Base-by-base conservation (phyloP, 805 yeast species). In the Cyberlindnera veronae region DNA sequence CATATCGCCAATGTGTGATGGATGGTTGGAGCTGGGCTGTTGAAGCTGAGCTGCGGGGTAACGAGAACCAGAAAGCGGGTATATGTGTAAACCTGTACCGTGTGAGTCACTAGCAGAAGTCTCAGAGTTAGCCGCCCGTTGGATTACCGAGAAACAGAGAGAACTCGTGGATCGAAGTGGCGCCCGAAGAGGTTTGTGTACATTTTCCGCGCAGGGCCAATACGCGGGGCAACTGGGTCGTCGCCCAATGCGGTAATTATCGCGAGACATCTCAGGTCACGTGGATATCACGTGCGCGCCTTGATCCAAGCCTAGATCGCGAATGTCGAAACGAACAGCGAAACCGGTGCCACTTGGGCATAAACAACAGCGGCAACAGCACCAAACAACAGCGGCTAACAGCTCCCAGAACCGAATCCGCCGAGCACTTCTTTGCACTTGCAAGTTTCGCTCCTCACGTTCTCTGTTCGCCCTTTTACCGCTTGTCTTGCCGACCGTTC, bases 1-100 rank as follows among this genome's bases (percentile, higher is more conserved):
- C n/a, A n/a, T n/a, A n/a, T n/a, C n/a, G 40, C 35, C 46, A 42
- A 38, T 9, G 29, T 19, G 16, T 12, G 34, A 26, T 35, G 14
- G 22, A 31, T 26, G 24, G 24, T 22, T 8, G 11, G 8, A 11
- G 24, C 10, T 11, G 24, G 11, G 24, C 11, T 22, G 8, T 22
- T 8, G 8, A 22, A 8, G 11, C 10, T 8, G 11, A 22, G 24
- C 11, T 22, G 24, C 11, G 8, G 8, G 24, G 24, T 8, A 11
- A 22, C 11, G 11, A 22, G 24, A 22, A 11, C 24, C 11, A 8
- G 24, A 22, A n/a, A n/a, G n/a, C n/a, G n/a, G n/a, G n/a, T n/a
- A n/a, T n/a, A n/a, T n/a, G n/a, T n/a, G n/a, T n/a, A n/a, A n/a
- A n/a, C n/a, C n/a, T n/a, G n/a, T n/a, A n/a, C n/a, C n/a, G n/a